Evolutionary conservation across 352 stramenopile genomes (phyloP).

Genomic region (Phytopythium montanum): DNA sequence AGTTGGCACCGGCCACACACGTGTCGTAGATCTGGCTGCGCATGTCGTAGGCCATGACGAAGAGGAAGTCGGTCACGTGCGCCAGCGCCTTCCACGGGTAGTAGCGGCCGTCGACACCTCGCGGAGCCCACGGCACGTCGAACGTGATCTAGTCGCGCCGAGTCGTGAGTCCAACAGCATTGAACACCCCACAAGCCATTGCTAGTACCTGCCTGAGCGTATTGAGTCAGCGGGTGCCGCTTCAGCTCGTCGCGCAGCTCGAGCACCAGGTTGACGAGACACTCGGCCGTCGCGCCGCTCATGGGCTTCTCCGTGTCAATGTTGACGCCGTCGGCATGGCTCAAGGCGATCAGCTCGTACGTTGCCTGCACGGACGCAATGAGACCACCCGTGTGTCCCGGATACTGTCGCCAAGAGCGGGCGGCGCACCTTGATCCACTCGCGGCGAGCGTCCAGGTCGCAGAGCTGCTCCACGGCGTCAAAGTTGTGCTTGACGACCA

Average conservation of each 20-base stretch:
- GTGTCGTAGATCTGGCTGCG: conserved; percentile 89
- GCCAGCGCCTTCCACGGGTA: conserved; percentile 80
- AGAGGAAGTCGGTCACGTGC: conserved; percentile 74
- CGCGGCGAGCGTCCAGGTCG: conserved; percentile 30
- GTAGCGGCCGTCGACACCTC: conserved; percentile 75
- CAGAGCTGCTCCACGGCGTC: conserved; percentile 61
- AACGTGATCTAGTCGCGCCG: conserved; percentile 57
- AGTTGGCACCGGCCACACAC: conserved; percentile 86
- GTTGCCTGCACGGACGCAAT: conserved; percentile 20
- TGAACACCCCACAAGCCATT: conserved; percentile 4
- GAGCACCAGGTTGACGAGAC: conserved; percentile 46
- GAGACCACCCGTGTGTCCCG: too few relatives aligned
- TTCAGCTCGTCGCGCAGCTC: conserved; percentile 62
- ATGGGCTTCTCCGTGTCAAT: conserved; percentile 80
- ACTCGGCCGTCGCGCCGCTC: conserved; percentile 34
- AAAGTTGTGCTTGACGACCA: conserved; percentile 84
- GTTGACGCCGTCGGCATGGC: conserved; percentile 80
- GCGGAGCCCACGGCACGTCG: conserved; percentile 75
- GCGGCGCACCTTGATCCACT: conserved; percentile 50
- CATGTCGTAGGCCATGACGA: conserved; percentile 94
- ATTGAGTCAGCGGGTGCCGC: conserved; percentile 43
- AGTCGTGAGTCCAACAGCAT: neutral
- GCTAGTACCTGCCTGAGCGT: conserved; percentile 57
- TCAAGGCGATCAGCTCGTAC: conserved; percentile 57
- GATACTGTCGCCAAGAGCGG: neutral